Evolutionary conservation across 441 rosid species (phyloP), one percentile per base, ranked within the genome.

Genomic region (Gossypium lobatum): DNA sequence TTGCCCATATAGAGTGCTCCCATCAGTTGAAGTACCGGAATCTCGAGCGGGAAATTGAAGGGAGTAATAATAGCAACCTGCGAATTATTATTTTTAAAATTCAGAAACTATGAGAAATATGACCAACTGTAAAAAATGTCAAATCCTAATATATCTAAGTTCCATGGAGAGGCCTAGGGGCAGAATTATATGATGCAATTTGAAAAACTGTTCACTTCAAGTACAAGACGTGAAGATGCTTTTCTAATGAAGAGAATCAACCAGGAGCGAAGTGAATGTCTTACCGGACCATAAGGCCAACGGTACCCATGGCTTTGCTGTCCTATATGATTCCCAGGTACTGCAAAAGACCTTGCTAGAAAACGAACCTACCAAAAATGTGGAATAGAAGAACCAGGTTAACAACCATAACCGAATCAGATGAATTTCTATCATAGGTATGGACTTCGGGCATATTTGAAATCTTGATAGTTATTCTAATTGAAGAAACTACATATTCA

Each of bases 261-360:
- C 10, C 59, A 39, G 53, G 46, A 52, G n/a, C 2, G 17, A 50
- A 72, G 75, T 81, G 67, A 80, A 76, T 53, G 73, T 63, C 98
- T 93, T 88, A 95, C 99, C 46, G 98, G 90, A 79, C 99, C 99
- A 78, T 91, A 95, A 48, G 99, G 99, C 99, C 99, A 95, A 52
- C 97, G 89, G 78, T 83, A 93, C 34, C 98, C 99, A 83, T 95
- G 88, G 77, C 98, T 95, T 81, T 91, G 98, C 84, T 95, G 99
- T 68, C 99, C 99, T 75, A 87, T 86, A 77, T 95, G 98, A 85
- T 93, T 93, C 74, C 99, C 99, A 55, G 99, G 96, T 34, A 93
- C 87, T 14, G 84, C 89, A 80, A 95, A 95, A 77, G 98, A 93
- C 81, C 95, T 85, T 60, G 98, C 98, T 75, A 95, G 76, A 78